Evolutionary conservation across 2,329 filamentous ascomycete species (phyloP).

Genomic region (Sporothrix protearum): DNA sequence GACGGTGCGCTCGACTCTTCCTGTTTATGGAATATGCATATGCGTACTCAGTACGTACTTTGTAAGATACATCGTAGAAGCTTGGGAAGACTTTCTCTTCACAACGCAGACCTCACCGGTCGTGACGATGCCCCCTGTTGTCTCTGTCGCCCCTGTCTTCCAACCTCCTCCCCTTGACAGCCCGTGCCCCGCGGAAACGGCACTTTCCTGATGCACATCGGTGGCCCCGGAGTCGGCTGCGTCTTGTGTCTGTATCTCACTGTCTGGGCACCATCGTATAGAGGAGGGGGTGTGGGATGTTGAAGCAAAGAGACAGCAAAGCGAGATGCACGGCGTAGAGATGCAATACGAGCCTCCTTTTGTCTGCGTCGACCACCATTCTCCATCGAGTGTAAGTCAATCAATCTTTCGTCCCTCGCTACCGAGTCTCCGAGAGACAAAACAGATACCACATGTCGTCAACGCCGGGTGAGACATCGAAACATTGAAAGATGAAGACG

Average conservation of each 20-base stretch:
- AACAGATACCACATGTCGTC: background rate
- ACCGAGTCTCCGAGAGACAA: background rate
- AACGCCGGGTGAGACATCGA: background rate
- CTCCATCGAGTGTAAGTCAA: background rate
- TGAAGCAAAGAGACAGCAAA: background rate
- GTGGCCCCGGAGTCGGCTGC: slow-evolving; percentile 18
- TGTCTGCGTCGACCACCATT: background rate
- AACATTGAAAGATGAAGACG: background rate
- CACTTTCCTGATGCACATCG: slow-evolving; percentile 16
- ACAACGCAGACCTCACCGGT: background rate
- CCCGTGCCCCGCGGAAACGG: slow-evolving; percentile 12
- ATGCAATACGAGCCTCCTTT: slow-evolving; percentile 1
- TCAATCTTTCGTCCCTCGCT: background rate
- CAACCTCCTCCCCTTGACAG: background rate
- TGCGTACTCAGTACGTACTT: too few relatives aligned
- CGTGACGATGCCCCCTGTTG: background rate
- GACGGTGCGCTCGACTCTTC: background rate
- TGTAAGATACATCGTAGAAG: too few relatives aligned
- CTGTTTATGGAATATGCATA: background rate
- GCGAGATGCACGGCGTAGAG: background rate
- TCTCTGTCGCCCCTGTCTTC: background rate
- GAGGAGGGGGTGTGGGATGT: background rate
- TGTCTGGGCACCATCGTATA: background rate
- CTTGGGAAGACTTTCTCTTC: background rate
- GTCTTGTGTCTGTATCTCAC: background rate